Evolutionary conservation across 306 rosid species (phyloP), one percentile per base, ranked within the genome.

Genomic region (Cyamopsis tetragonoloba): DNA sequence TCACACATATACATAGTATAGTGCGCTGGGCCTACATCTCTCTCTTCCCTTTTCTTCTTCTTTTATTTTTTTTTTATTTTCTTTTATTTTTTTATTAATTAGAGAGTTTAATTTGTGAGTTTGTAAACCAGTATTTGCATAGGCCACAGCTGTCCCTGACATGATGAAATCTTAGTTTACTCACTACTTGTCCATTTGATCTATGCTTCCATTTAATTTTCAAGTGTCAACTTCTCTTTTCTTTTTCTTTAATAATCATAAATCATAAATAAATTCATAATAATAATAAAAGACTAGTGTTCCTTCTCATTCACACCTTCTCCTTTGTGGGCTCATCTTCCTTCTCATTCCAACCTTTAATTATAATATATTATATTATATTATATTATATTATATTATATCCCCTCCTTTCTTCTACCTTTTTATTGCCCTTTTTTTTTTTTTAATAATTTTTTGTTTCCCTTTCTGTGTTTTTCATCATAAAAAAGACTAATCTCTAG

Each of bases 1-100:
- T 81, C 87, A 79, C 87, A 41, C 41, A 58, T 71, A 79, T 85
- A 41, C 41, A 58, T 71, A 84, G 92, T 77, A 87, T 74, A 42
- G 77, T 71, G 76, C 62, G 38, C 4, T 8, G 76, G 76, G 66
- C 32, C 70, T 60, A 30, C 39, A 18, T 15, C 12, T 41, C 28
- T 32, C 27, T 34, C 3, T 66, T 34, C 26, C n/a, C n/a, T n/a
- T n/a, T 1, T n/a, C 23, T 49, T 13, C n/a, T 1, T 58, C 19
- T 7, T 31, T 12, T 2, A 56, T 10, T 12, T 6, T 14, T n/a
- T n/a, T n/a, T n/a, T n/a, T n/a, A n/a, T n/a, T n/a, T n/a, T n/a
- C n/a, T n/a, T n/a, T n/a, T n/a, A n/a, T n/a, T n/a, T 15, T 18
- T 8, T 20, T 7, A 10, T 62, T 46, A 22, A 50, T 42, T 22